Evolutionary conservation across 345 rosid genomes (phyloP).

Genomic region (Linum lewisii): DNA sequence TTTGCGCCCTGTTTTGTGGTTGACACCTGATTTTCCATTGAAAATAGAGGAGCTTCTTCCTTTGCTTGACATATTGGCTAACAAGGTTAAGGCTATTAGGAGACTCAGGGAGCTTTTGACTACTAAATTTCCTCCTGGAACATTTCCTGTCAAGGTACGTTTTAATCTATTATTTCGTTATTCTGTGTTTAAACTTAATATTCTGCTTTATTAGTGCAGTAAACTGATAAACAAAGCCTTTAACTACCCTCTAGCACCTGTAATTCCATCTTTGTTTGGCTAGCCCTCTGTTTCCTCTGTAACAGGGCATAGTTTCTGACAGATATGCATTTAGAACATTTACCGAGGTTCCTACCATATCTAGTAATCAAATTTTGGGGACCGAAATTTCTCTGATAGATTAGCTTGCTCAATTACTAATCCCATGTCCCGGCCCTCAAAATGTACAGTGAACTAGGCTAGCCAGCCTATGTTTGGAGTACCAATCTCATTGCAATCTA

Average conservation of each 20-base stretch:
- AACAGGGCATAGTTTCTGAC: background rate
- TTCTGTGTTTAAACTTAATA: background rate
- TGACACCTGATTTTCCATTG: constrained; percentile 89
- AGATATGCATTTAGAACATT: no score
- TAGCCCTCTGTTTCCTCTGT: background rate
- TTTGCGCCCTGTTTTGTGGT: constrained; percentile 89
- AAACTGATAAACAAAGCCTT: background rate
- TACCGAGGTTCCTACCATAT: no score
- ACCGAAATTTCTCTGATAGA: background rate
- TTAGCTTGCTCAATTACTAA: background rate
- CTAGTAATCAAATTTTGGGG: background rate
- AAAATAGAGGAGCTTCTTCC: constrained; percentile 91
- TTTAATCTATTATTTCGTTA: constrained; percentile 3
- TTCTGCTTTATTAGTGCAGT: no score
- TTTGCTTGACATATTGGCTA: constrained; percentile 88
- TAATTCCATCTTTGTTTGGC: background rate
- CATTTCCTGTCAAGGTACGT: constrained; percentile 94
- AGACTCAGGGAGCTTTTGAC: constrained; percentile 98
- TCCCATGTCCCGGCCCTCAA: background rate
- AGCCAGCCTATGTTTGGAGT: background rate
- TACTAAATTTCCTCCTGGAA: constrained; percentile 81
- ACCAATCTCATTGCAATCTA: background rate
- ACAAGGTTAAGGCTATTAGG: constrained; percentile 94
- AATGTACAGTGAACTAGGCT: background rate
- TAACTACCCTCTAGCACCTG: background rate